Conservation (phyloP, 1,284 basidiomycete species). For the Puccinia hordei region DNA sequence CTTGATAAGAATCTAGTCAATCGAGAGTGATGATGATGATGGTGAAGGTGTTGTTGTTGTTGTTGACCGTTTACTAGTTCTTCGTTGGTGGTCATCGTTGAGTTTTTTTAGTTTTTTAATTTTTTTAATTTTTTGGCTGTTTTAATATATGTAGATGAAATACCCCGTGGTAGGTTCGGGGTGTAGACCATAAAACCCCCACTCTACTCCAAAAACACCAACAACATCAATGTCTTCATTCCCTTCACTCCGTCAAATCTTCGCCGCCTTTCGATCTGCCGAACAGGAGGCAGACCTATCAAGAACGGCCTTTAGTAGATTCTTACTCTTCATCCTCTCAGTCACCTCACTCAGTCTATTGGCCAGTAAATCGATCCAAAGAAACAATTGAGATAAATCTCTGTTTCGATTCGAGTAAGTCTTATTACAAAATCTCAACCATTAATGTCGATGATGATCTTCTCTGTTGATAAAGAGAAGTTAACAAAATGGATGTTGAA, state of each 20-base stretch:
- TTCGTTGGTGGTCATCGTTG: too few species aligned
- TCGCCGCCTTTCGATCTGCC: slow-evolving; percentile 45
- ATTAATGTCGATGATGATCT: slow-evolving; percentile 45
- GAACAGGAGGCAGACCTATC: slow-evolving; percentile 49
- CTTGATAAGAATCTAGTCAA: slow-evolving; percentile 42
- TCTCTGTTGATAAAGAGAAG: background rate
- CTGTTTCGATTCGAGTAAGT: too few species aligned
- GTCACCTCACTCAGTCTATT: slow-evolving; percentile 38
- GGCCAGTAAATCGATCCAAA: slow-evolving; percentile 29
- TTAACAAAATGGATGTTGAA: slow-evolving; percentile 50
- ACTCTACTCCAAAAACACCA: background rate
- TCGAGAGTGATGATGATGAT: background rate
- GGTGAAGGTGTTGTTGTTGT: background rate
- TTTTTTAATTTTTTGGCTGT: too few species aligned
- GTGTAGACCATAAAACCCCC: too few species aligned
- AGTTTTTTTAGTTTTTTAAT: too few species aligned
- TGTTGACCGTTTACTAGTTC: too few species aligned
- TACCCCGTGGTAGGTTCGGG: too few species aligned
- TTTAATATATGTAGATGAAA: too few species aligned
- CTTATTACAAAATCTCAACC: background rate
- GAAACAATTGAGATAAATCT: too few species aligned
- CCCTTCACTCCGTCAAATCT: slow-evolving; percentile 47
- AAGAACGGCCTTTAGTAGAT: slow-evolving; percentile 43
- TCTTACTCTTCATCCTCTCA: slow-evolving; percentile 37
- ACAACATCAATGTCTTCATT: background rate